Base-by-base conservation (phyloP, 2,329 filamentous ascomycete species). In the Lasiodiplodia sp. region DNA sequence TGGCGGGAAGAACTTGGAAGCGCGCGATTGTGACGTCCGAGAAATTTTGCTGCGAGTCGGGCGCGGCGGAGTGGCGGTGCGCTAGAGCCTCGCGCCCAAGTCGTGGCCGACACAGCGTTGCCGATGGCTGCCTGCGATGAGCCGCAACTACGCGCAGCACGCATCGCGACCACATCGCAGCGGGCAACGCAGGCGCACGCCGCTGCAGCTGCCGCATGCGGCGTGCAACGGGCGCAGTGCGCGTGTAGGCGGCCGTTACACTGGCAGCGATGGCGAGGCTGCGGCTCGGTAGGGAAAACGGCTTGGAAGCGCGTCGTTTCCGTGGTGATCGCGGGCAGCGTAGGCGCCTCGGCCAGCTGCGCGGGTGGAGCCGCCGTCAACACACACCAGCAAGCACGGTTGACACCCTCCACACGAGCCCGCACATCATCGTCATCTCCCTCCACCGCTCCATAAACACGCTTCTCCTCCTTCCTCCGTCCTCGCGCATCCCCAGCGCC, bases 401-500 rank as follows among this genome's bases (percentile, higher is more conserved):
- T 52, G 28, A 38, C 52, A 52, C 51, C 60, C 60, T 66, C 63
- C 63, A 51, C 56, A 63, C 58, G 37, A 70, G 70, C 72, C 72
- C 72, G 70, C 73, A 71, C 72, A 71, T 75, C 72, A 67, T 52
- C 52, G 56, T 60, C 65, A 67, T 67, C 58, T 44, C 34, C 47
- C 51, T 72, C 72, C 73, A 70, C 71, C 34, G 68, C 63, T 66
- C 63, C 63, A 55, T 55, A 66, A 66, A 66, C 63, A 66, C 49
- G 23, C 58, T 44, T 37, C 49, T 12, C 49, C 31, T 31, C n/a
- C 51, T 34, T 31, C 63, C 51, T 73, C 66, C 72, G 64, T 73
- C 40, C 72, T 77, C 75, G 72, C 73, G 44, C 31, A 11, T 23
- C 56, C 75, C 76, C 71, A 69, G 47, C 31, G 44, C 60, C 65